Evolutionary conservation across 306 rosid genomes (phyloP).

Genomic region (Castanospermum australe): DNA sequence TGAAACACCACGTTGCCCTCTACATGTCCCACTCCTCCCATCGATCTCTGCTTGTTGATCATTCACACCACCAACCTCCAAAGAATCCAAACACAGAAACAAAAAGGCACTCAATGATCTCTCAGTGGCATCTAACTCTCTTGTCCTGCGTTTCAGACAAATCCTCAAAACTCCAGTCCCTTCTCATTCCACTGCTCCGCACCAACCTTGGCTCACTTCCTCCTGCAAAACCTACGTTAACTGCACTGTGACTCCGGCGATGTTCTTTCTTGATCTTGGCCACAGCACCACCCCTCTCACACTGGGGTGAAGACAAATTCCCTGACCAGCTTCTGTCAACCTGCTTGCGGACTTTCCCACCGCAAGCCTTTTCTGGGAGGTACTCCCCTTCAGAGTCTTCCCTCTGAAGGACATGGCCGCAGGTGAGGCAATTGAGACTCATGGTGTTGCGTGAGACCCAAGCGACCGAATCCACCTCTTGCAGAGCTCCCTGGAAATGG

Average conservation of each 20-base stretch:
- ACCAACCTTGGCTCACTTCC: constrained; percentile 46
- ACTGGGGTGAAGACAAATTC: constrained; percentile 25
- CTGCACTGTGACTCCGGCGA: constrained; percentile 36
- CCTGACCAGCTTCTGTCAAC: constrained; percentile 66
- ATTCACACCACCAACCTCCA: background rate
- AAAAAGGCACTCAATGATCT: background rate
- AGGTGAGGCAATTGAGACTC: constrained; percentile 70
- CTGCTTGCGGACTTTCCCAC: background rate
- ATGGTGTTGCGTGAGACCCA: constrained; percentile 37
- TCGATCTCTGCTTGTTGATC: too few relatives aligned
- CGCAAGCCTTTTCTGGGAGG: constrained; percentile 3
- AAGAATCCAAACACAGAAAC: background rate
- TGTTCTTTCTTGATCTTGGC: constrained; percentile 18
- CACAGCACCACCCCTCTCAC: background rate
- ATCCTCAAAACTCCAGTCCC: constrained; percentile 91
- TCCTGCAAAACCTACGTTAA: constrained; percentile 27
- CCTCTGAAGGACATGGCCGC: constrained; percentile 47
- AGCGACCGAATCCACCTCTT: constrained; percentile 27
- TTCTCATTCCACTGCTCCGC: constrained; percentile 80
- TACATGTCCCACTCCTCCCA: background rate
- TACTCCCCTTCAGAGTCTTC: constrained; percentile 44
- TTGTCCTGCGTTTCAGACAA: constrained; percentile 30
- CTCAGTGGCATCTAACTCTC: constrained; percentile 22
- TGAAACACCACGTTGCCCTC: constrained; percentile 27
- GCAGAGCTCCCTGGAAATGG: background rate